These are phyloP conservation scores for Lepidium sativum DNA, from an alignment of 345 rosid genomes.

Conservation along the genomic window DNA sequence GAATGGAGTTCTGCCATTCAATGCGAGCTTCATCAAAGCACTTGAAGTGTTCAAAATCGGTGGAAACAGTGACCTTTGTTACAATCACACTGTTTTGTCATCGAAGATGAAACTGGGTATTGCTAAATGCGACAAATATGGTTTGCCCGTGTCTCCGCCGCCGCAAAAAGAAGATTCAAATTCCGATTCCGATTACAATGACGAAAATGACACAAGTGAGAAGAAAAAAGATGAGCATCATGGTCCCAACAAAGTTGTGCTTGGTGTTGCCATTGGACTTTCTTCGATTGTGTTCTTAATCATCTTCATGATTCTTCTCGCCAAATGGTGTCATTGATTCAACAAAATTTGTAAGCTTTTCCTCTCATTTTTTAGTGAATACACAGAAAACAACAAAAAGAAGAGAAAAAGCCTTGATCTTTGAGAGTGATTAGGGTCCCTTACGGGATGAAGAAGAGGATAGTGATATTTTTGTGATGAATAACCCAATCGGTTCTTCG, in stretches of 20 bases:
- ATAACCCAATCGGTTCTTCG: slow-evolving; percentile 17
- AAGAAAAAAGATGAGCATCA: slow-evolving; percentile 42
- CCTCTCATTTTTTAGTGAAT: slow-evolving; percentile 1
- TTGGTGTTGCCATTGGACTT: slow-evolving; percentile 80
- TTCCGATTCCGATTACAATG: slow-evolving; percentile 47
- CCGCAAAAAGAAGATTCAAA: slow-evolving; percentile 49
- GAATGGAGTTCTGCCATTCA: too few species aligned
- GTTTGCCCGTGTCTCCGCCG: slow-evolving; percentile 82
- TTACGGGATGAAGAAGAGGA: slow-evolving; percentile 8
- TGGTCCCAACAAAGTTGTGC: slow-evolving; percentile 83
- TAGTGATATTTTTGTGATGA: background rate
- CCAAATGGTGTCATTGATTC: slow-evolving; percentile 65
- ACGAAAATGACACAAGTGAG: slow-evolving; percentile 26
- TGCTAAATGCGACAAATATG: slow-evolving; percentile 80
- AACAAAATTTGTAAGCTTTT: background rate
- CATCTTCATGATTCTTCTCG: slow-evolving; percentile 66
- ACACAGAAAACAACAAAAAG: background rate
- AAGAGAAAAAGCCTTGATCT: background rate
- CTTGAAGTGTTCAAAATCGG: too few species aligned
- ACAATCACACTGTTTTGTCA: slow-evolving; percentile 58
- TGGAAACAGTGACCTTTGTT: slow-evolving; percentile 75
- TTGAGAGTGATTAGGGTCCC: slow-evolving; percentile 16
- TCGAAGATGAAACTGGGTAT: slow-evolving; percentile 80
- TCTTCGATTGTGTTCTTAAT: slow-evolving; percentile 82
- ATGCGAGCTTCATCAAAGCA: too few species aligned